Base-by-base conservation (phyloP, 179 eudicot genomes). In the Silene noctiflora region DNA sequence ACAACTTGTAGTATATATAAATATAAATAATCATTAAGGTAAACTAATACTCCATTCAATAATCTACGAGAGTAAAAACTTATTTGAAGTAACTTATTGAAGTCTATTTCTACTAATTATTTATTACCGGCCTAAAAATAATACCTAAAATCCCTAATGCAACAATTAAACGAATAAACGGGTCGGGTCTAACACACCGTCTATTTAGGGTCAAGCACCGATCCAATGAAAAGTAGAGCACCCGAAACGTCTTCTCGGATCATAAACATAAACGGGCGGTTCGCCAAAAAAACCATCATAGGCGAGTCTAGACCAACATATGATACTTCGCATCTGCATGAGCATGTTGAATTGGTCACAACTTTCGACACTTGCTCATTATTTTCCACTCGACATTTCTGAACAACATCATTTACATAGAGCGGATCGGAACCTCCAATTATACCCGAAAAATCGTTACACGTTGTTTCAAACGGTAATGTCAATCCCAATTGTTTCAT, bases 181-280 rank as follows among this genome's bases (percentile, higher is more conserved):
- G 16, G 55, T 12, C 22, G 19, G 20, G 20, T 56, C 6, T 4
- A 56, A 56, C 19, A 4, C 19, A 16, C 62, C 7, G 56, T 44
- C 72, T 70, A 70, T 14, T 22, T 25, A 16, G 75, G 75, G 35
- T 33, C 29, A 58, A 72, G 65, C 65, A 72, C 11, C 4, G 75
- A 16, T 0, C 75, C 75, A 19, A 31, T 24, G 5, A 72, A 72
- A 6, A 72, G 29, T 3, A 58, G 0, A 1, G 21, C 53, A 33
- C 75, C 66, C 25, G 75, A 56, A 29, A 56, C 9, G 6, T 72
- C 66, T 33, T 72, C 75, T 25, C 75, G 35, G 11, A 72, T 72
- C 48, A 72, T 29, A 29, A 55, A 72, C 75, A 72, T 7, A 51
- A 72, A 72, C 2, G 75, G 75, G 2, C 17, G 64, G 20, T 72